phyloP scores from a whole-genome alignment of 1,139 yeast genomes.

The Hanseniaspora sp. region DNA sequence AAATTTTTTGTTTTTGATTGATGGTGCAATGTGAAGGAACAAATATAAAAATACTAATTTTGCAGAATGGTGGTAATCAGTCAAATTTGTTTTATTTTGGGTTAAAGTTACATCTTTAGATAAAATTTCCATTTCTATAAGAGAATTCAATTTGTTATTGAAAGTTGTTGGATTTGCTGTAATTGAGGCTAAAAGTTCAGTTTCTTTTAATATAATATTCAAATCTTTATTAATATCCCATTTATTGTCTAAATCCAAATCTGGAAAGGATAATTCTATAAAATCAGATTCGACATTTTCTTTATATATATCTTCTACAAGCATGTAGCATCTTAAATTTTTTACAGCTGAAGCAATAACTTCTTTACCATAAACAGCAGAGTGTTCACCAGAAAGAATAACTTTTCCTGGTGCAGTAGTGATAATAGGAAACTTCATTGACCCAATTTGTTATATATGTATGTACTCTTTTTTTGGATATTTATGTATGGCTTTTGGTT shows the following conservation, averaged over 20 bases:
- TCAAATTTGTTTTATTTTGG: conserved; percentile 27
- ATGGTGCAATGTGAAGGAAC: conserved; percentile 48
- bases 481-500: too few relatives aligned
- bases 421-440: conserved; percentile 39
- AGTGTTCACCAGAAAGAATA: conserved; percentile 91
- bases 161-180: not conserved
- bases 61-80: conserved; percentile 63
- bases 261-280: conserved; percentile 69
- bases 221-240: conserved; percentile 36
- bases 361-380: conserved; percentile 79
- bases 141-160: not conserved
- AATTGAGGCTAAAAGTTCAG: not conserved
- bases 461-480: too few relatives aligned
- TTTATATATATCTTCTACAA: conserved; percentile 35
- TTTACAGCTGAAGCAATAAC: conserved; percentile 31
- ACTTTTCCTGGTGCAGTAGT: conserved; percentile 97
- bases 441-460: not conserved
- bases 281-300: conserved; percentile 20
- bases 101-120: not conserved
- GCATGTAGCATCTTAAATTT: conserved; percentile 52
- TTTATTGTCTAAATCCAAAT: conserved; percentile 50
- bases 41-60: conserved; percentile 77
- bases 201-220: not conserved
- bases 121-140: not conserved
- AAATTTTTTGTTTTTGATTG: conserved; percentile 45